Base-by-base conservation (phyloP, 176 grass and related monocot genomes). In the Carex myosuroides region DNA sequence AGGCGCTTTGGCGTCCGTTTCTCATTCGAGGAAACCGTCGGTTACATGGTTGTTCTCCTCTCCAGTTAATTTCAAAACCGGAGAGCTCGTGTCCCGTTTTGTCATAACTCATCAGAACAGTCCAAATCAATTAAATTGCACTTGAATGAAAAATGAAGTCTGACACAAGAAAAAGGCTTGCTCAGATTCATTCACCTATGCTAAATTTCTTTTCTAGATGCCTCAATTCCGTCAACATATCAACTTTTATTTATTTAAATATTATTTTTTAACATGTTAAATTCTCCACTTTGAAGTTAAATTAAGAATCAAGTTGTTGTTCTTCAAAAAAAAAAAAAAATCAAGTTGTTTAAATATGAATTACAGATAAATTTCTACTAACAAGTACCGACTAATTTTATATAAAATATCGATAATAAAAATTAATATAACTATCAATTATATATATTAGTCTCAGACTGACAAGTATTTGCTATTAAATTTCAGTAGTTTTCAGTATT, bases 11-110 rank as follows among this genome's bases (percentile, higher is more conserved):
- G 10, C 20, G 46, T 70, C 71, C 22, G 66, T 42, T 56, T 82
- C 80, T 66, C 80, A 82, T 82, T 66, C 58, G 80, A 64, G n/a
- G 60, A 48, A 11, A 41, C 20, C 22, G 30, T 65, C 60, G 37
- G 80, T 64, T 55, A 33, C 46, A 50, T 3, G 10, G 9, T 11
- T 2, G 18, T 74, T 48, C 11, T 74, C 9, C 37, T 74, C 70
- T 74, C 70, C 70, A 52, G 35, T 74, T 74, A 7, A 0, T 2
- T n/a, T 41, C 5, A 2, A 8, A 42, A 74, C 70, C n/a, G 14
- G 70, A 74, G 8, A 52, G 65, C 18, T 13, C 14, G 26, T 14
- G 26, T 69, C 13, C 57, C 9, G 10, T 20, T 20, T 60, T 2
- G 57, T 60, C 57, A 20, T 60, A 20, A 8, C 5, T 59, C n/a